Evolutionary conservation across 768 basidiomycete genomes (phyloP).

Genomic region (Psilocybe azurescens): DNA sequence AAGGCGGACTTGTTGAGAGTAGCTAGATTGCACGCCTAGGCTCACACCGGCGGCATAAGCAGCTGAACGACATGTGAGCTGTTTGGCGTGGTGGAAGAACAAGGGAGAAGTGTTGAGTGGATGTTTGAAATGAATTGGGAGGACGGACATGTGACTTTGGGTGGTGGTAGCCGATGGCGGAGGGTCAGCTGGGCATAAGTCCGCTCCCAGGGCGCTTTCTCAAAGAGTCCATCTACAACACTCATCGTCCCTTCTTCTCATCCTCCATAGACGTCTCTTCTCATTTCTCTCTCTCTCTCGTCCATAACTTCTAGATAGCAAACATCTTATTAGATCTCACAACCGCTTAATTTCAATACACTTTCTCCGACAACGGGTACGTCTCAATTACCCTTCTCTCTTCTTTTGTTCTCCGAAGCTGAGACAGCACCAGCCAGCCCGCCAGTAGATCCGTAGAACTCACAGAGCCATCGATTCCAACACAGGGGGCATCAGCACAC

Average conservation of each 20-base stretch:
- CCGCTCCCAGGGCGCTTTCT: constrained; percentile 6
- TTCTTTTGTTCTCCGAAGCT: background rate
- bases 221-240: background rate
- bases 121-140: constrained; percentile 3
- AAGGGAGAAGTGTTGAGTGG: background rate
- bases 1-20: background rate
- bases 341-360: background rate
- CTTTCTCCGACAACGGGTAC: background rate
- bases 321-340: constrained; percentile 3
- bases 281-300: background rate
- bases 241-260: constrained; percentile 3
- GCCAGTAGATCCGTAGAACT: constrained; percentile 7
- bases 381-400: background rate
- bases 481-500: background rate
- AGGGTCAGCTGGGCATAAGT: constrained; percentile 9
- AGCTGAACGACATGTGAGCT: constrained; percentile 1
- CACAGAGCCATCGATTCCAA: background rate
- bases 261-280: constrained; percentile 4
- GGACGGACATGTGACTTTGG: constrained; percentile 1
- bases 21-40: background rate
- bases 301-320: background rate
- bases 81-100: constrained; percentile 3
- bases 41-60: constrained; percentile 3
- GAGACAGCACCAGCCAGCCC: background rate
- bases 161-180: background rate